Percentiles rank a stretch among this genome's conserved stretches.
phyloP scores from a whole-genome alignment of 345 rosid species.

The Eucalyptus curtisii region DNA sequence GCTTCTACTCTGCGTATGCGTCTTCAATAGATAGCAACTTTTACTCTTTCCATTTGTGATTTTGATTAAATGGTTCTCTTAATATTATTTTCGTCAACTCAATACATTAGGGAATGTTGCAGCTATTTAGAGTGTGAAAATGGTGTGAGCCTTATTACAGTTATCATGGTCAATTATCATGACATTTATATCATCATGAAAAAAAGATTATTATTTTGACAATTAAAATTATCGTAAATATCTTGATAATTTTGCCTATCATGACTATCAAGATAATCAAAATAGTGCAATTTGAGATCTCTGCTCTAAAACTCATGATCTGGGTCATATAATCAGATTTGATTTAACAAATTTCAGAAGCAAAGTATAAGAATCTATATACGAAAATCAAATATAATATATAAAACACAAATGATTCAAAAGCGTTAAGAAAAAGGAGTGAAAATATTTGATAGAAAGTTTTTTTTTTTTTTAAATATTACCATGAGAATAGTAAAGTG shows the following conservation, averaged over 20 bases:
- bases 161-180: not conserved
- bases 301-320: not conserved
- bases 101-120: too few relatives aligned
- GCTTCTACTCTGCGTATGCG: not conserved
- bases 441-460: not conserved
- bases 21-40: not conserved
- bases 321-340: fast-evolving
- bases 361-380: not conserved
- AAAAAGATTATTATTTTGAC: not conserved
- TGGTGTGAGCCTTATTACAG: too few relatives aligned
- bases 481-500: not conserved
- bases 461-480: fast-evolving
- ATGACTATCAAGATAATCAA: not conserved
- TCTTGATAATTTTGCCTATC: not conserved
- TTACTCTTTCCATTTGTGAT: not conserved
- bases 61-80: not conserved
- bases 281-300: not conserved
- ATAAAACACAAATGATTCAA: not conserved
- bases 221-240: fast-evolving
- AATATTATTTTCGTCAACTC: not conserved
- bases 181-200: too few relatives aligned
- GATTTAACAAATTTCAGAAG: too few relatives aligned
- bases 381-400: fast-evolving
- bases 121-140: not conserved
- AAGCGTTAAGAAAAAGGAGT: fast-evolving